Base-by-base conservation (phyloP, 768 basidiomycete species). In the Pleurotus cornucopiae region DNA sequence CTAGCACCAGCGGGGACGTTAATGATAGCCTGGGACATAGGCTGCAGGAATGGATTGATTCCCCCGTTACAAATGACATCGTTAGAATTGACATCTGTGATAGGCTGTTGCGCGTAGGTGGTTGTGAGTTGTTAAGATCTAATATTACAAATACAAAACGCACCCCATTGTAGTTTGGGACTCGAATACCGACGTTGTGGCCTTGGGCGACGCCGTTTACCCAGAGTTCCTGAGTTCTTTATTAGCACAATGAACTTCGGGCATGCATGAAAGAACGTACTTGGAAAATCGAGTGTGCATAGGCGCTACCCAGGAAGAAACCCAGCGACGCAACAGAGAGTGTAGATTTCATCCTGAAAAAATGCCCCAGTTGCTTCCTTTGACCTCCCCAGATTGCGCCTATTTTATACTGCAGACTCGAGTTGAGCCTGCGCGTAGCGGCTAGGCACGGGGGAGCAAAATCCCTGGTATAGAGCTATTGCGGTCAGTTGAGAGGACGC, bases 41-140 rank as follows among this genome's bases (percentile, higher is more conserved):
- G 80, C 56, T 71, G 68, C 47, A 74, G 73, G 64, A 79, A 81
- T 2, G 79, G 80, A 63, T 82, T 83, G 61, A 80, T 79, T 13
- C 80, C 81, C 16, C 82, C 80, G 49, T 84, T 84, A 73, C 83
- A 84, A 56, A 83, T 83, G 40, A 76, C 53, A 60, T 77, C 77
- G 66, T 80, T 80, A 0, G 79, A 80, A 6, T 74, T 80, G 14
- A 84, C 80, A 62, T 84, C 78, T 12, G 66, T 80, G 57, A 85
- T 81, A 14, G 82, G 81, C 81, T 82, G 51, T 20, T 53, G 7
- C 45, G 26, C 21, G 20, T 6, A 13, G 21, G 45, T 30, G 38
- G 49, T 13, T 49, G 34, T 37, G 6, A 52, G 30, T 23, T 7
- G 7, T 30, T 34, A 34, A 23, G 7, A 25, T 34, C 21, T 2